Conservation (phyloP, 768 basidiomycete species). For the Stropharia rugosoannulata region DNA sequence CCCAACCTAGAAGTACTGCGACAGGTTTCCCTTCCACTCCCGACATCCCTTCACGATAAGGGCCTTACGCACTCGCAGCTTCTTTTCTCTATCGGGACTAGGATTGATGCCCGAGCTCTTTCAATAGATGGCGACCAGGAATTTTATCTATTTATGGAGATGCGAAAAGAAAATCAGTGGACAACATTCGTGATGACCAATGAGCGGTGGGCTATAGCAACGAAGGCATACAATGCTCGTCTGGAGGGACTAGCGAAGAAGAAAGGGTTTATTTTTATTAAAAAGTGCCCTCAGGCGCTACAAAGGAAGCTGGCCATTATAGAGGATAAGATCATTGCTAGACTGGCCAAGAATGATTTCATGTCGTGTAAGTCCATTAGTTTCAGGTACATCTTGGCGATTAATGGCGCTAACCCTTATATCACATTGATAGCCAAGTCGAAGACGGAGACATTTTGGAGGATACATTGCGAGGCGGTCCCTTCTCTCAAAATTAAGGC, state of each 20-base stretch:
- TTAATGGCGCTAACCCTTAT: background rate
- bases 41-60: background rate
- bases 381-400: background rate
- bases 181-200: constrained; percentile 6
- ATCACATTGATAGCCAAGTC: background rate
- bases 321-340: background rate
- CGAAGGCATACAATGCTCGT: background rate
- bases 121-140: background rate
- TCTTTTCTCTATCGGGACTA: background rate
- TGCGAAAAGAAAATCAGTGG: constrained; percentile 6
- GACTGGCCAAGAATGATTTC: background rate
- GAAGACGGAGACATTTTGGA: constrained; percentile 4
- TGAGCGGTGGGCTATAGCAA: constrained; percentile 3
- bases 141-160: constrained; percentile 12
- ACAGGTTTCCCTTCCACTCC: background rate
- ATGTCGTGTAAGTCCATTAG: background rate
- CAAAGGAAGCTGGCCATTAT: constrained; percentile 4
- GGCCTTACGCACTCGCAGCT: constrained; percentile 7
- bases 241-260: background rate
- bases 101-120: background rate
- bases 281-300: constrained; percentile 6
- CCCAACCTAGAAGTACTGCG: background rate
- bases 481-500: background rate
- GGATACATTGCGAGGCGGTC: constrained; percentile 7
- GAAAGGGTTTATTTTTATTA: too few relatives aligned